A percentile compares a stretch with the other conserved stretches of the same genome.
Evolutionary conservation across 1,139 yeast species (phyloP).

Genomic region (Suhomyces wounanorum): DNA sequence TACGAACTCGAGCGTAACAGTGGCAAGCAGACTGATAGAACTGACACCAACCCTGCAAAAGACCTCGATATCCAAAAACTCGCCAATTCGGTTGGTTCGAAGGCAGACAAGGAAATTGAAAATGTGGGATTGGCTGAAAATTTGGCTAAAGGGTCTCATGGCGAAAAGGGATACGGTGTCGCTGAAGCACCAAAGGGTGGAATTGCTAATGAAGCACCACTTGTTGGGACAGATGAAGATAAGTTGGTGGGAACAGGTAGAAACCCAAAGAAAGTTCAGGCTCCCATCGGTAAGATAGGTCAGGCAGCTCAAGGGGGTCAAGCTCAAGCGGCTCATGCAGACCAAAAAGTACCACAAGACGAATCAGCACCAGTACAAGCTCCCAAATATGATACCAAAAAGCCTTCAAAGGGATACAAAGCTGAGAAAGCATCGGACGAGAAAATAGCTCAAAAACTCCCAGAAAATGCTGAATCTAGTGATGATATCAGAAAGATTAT

Average conservation of each 20-base stretch:
- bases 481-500: constrained; percentile 8
- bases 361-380: constrained; percentile 1
- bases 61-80: constrained; percentile 28
- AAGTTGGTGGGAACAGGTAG: constrained; percentile 29
- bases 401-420: constrained; percentile 16
- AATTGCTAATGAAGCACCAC: constrained; percentile 49
- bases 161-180: constrained; percentile 46
- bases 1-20: constrained; percentile 32
- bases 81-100: constrained; percentile 23
- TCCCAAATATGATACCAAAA: constrained; percentile 5
- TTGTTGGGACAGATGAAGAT: constrained; percentile 48
- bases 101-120: constrained; percentile 33
- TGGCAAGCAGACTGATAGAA: constrained; percentile 2
- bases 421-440: constrained; percentile 17
- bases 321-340: neutral
- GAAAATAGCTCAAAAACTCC: neutral
- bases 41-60: constrained; percentile 13
- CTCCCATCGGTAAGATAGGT: constrained; percentile 1
- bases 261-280: constrained; percentile 14
- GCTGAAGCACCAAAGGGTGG: constrained; percentile 55
- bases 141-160: constrained; percentile 44
- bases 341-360: neutral
- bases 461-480: constrained; percentile 1
- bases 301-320: neutral
- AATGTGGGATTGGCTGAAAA: constrained; percentile 44